A percentile compares a stretch with the other conserved stretches of the same genome.
phyloP scores from a whole-genome alignment of 1,284 basidiomycete species.

The Cerioporus squamosus region DNA sequence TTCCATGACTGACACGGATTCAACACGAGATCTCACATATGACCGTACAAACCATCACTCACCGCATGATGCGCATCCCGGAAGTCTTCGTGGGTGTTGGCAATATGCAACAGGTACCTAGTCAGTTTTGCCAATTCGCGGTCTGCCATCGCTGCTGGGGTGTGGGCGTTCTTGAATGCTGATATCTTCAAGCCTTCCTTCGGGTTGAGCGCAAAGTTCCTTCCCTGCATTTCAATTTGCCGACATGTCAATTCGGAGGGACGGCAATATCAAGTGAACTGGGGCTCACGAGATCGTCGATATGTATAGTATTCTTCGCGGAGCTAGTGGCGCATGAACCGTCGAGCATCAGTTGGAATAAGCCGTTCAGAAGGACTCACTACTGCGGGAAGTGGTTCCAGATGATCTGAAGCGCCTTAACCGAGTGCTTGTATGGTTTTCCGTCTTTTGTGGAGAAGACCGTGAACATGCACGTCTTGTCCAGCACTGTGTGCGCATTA shows the following conservation, averaged over 20 bases:
- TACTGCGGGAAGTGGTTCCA: conserved; percentile 87
- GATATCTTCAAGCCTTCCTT: conserved; percentile 83
- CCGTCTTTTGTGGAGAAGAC: conserved; percentile 79
- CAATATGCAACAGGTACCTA: conserved; percentile 68
- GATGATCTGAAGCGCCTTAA: conserved; percentile 85
- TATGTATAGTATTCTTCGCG: conserved; percentile 82
- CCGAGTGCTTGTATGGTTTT: conserved; percentile 79
- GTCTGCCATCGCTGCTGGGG: conserved; percentile 61
- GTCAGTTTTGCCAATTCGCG: conserved; percentile 69
- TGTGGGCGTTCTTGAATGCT: conserved; percentile 80
- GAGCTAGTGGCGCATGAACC: conserved; percentile 43
- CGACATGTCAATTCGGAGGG: neutral
- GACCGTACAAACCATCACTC: neutral
- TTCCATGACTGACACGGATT: conserved; percentile 29
- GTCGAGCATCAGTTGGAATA: too few species aligned
- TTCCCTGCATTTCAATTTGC: conserved; percentile 46
- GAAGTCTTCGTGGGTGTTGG: conserved; percentile 52
- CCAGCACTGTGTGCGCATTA: conserved; percentile 63
- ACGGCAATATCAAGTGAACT: conserved; percentile 1
- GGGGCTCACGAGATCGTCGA: conserved; percentile 85
- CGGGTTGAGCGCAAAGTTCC: conserved; percentile 89
- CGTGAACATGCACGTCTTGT: conserved; percentile 89
- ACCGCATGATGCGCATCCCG: conserved; percentile 65
- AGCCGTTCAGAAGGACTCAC: conserved; percentile 43
- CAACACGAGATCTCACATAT: neutral